Conservation (phyloP, 495 filamentous ascomycete species). For the Physcia stellaris region DNA sequence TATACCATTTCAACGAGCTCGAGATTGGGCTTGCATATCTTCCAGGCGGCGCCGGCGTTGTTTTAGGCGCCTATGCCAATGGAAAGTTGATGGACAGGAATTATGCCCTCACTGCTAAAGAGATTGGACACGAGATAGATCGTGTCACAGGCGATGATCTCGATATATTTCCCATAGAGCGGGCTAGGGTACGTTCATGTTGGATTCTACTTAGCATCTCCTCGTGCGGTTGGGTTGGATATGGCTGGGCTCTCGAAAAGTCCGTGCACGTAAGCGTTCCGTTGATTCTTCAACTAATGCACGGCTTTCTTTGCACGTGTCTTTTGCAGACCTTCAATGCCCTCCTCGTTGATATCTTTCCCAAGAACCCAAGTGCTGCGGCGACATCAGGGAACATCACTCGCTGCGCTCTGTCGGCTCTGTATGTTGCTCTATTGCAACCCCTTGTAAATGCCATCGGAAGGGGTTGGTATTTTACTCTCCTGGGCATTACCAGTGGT, state of each 20-base stretch:
- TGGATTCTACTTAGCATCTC: constrained; percentile 3
- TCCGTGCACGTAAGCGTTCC: constrained; percentile 33
- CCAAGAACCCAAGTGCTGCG: constrained; percentile 18
- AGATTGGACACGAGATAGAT: constrained; percentile 15
- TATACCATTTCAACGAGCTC: constrained; percentile 23
- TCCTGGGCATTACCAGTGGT: no score
- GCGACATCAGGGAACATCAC: constrained; percentile 21
- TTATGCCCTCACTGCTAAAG: constrained; percentile 26
- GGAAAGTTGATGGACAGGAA: constrained; percentile 58
- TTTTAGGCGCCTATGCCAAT: constrained; percentile 74
- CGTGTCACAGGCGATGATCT: constrained; percentile 39
- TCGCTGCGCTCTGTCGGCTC: constrained; percentile 19
- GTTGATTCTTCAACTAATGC: constrained; percentile 40
- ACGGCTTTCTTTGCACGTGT: constrained; percentile 37
- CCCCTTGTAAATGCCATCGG: constrained; percentile 18
- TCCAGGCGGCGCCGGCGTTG: constrained; percentile 39
- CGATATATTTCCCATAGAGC: constrained; percentile 47
- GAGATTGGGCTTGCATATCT: constrained; percentile 27
- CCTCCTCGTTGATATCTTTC: constrained; percentile 21
- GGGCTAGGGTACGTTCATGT: constrained; percentile 33
- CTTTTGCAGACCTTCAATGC: constrained; percentile 29
- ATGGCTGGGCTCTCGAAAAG: constrained; percentile 43
- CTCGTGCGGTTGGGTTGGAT: constrained; percentile 30
- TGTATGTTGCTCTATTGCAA: constrained; percentile 16
- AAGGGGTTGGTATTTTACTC: constrained; percentile 21